Conservation (phyloP, 768 basidiomycete genomes). For the Suillus paluster region DNA sequence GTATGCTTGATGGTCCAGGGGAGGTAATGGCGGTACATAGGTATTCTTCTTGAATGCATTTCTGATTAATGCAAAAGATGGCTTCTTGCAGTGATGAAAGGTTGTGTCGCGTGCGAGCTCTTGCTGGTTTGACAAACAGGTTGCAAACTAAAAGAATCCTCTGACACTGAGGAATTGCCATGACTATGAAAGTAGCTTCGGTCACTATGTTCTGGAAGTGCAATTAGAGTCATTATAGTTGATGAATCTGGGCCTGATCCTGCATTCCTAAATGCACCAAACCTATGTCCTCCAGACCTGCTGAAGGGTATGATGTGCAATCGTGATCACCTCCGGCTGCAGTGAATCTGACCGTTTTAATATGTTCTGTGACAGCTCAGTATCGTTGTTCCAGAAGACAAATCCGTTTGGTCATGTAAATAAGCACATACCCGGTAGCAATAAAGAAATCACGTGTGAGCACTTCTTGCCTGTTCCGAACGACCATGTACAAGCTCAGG, state of each 20-base stretch:
- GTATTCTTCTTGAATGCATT: constrained; percentile 81
- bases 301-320: constrained; percentile 79
- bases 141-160: constrained; percentile 71
- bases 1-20: constrained; percentile 67
- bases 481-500: no score
- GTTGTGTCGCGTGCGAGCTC: constrained; percentile 66
- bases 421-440: no score
- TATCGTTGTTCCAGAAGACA: no score
- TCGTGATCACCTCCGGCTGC: no score
- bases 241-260: constrained; percentile 70
- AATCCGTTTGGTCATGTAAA: no score
- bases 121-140: constrained; percentile 59
- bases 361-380: no score
- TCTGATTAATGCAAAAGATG: constrained; percentile 85
- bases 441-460: no score
- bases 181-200: constrained; percentile 74
- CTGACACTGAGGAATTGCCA: constrained; percentile 79
- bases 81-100: constrained; percentile 71
- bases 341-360: no score
- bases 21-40: constrained; percentile 79
- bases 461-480: no score
- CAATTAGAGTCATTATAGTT: constrained; percentile 56
- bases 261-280: constrained; percentile 39
- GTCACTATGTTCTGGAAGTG: constrained; percentile 41
- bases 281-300: constrained; percentile 55